Base-by-base conservation (phyloP, 805 yeast species). In the Millerozyma acaciae region DNA sequence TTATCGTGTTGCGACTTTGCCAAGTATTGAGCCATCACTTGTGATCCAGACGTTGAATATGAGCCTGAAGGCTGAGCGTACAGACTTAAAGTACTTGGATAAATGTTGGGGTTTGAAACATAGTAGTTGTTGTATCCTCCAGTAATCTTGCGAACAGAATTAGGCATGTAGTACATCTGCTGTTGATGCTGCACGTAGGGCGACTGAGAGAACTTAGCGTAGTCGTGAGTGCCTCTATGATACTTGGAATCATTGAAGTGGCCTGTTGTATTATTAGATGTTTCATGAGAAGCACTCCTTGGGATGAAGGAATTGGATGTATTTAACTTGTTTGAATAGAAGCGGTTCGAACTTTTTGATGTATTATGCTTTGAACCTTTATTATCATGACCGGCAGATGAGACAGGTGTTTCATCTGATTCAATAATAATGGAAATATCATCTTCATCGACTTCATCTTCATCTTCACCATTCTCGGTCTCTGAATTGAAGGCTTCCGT, bases 11-110 rank as follows among this genome's bases (percentile, higher is more conserved):
- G 84, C 5, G 80, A 64, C 51, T 78, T 83, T n/a, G 85, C 84
- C 44, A 82, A 62, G 50, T 81, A 82, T 49, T 81, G 87, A 0
- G 86, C 81, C 86, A 82, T 80, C 8, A 82, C 85, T 45, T 78
- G 83, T 0, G 84, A 77, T 3, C 88, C 87, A 5, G 80, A 59
- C 8, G 57, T 40, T 7, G 51, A 38, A 31, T 37, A 34, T 12
- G 15, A 12, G 13, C 13, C 13, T 7, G 6, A n/a, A 14, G 28
- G 40, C 16, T 25, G 33, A 31, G 43, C 43, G 16, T 16, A 21
- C 18, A 13, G 21, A 23, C 26, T 14, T n/a, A 27, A 31, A 18
- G 38, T 31, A 12, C 35, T 42, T 17, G 28, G 14, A 25, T 30
- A 34, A 16, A 33, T 32, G 8, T 25, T 36, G 14, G 28, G 31